These are phyloP conservation scores for Pascua guehoae DNA, from an alignment of 1,284 basidiomycete genomes.

Conservation along the genomic window DNA sequence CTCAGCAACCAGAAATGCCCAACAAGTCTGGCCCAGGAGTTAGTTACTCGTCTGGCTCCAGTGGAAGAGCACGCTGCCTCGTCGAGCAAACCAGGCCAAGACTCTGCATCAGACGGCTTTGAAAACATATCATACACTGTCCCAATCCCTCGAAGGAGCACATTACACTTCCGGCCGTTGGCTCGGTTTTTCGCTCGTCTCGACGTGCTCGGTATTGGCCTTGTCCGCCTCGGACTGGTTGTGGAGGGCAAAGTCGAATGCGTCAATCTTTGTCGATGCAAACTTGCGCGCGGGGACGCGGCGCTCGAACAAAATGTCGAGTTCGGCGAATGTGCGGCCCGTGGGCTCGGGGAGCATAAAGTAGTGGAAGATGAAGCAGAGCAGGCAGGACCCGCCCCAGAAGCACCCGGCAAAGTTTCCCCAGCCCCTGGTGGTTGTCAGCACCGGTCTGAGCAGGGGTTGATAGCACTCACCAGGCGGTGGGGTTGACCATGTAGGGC, in stretches of 20 bases:
- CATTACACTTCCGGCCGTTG: too few species aligned
- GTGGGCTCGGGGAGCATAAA: slow-evolving; percentile 48
- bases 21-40: too few species aligned
- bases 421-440: slow-evolving; percentile 49
- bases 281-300: slow-evolving; percentile 25
- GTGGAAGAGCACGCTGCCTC: too few species aligned
- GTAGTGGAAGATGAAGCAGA: slow-evolving; percentile 40
- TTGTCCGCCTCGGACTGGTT: slow-evolving; percentile 18
- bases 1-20: too few species aligned
- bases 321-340: slow-evolving; percentile 41
- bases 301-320: slow-evolving; percentile 41
- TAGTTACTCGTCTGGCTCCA: too few species aligned
- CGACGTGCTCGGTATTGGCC: slow-evolving; percentile 12
- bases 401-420: slow-evolving; percentile 28
- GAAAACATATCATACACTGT: too few species aligned
- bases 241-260: slow-evolving; percentile 21
- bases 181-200: neutral
- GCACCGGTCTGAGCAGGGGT: neutral
- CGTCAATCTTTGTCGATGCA: slow-evolving; percentile 20
- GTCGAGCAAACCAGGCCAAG: too few species aligned
- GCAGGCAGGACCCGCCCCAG: slow-evolving; percentile 45
- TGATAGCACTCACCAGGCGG: slow-evolving; percentile 31
- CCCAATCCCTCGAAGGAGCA: too few species aligned
- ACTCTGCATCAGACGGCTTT: too few species aligned
- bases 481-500: slow-evolving; percentile 51